phyloP scores from a whole-genome alignment of 2,329 filamentous ascomycete species.

The Hypoxylon sp. region DNA sequence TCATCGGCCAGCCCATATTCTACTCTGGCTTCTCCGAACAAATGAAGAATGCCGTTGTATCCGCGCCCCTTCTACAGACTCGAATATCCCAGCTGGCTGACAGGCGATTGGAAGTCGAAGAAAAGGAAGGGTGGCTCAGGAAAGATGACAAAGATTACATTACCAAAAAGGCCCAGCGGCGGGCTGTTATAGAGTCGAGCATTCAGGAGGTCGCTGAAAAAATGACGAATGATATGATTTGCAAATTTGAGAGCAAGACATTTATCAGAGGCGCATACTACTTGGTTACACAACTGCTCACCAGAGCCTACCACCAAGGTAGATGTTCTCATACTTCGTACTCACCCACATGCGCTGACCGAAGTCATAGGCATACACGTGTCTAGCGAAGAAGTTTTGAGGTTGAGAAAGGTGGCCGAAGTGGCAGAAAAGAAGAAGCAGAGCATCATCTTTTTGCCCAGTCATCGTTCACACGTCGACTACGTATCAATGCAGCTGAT shows the following conservation, averaged over 20 bases:
- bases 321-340: constrained; percentile 11
- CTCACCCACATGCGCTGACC: constrained; percentile 4
- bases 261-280: constrained; percentile 97
- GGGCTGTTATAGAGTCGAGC: constrained; percentile 77
- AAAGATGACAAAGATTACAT: constrained; percentile 68
- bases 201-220: constrained; percentile 86
- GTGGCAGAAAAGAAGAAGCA: constrained; percentile 89
- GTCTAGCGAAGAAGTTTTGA: constrained; percentile 91
- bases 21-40: constrained; percentile 92
- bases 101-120: constrained; percentile 80
- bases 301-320: constrained; percentile 92
- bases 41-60: constrained; percentile 85
- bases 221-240: constrained; percentile 96
- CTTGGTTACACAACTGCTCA: constrained; percentile 86
- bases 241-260: constrained; percentile 95
- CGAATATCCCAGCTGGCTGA: constrained; percentile 85
- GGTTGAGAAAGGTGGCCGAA: constrained; percentile 85
- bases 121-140: constrained; percentile 78
- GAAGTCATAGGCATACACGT: constrained; percentile 79
- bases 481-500: constrained; percentile 96
- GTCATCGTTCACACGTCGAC: constrained; percentile 94
- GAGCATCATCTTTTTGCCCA: constrained; percentile 95
- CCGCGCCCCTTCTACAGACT: constrained; percentile 78
- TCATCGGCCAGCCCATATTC: constrained; percentile 93
- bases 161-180: constrained; percentile 67